Evolutionary conservation across 305 asterid species (phyloP).

Genomic region (Plantago lanceolata): DNA sequence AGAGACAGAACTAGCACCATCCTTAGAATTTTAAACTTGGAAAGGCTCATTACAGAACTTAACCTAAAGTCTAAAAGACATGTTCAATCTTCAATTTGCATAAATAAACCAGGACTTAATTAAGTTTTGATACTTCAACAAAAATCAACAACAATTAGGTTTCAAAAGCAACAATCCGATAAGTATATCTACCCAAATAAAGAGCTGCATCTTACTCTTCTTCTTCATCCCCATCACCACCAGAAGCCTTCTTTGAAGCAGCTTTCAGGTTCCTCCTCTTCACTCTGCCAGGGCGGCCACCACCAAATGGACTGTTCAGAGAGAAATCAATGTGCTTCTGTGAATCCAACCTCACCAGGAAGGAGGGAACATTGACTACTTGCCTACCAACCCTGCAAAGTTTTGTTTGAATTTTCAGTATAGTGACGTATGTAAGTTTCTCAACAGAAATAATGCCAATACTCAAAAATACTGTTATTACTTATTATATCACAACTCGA

Average conservation of each 20-base stretch:
- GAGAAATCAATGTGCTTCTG: constrained; percentile 60
- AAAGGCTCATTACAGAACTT: no score
- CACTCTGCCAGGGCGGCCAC: constrained; percentile 62
- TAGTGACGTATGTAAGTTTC: not conserved
- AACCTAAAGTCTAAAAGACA: no score
- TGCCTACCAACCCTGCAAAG: constrained; percentile 53
- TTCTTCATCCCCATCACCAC: constrained; percentile 58
- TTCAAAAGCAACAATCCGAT: not conserved
- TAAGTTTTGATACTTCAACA: constrained; percentile 4
- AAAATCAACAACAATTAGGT: not conserved
- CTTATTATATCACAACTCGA: no score
- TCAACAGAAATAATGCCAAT: no score
- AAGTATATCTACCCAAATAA: not conserved
- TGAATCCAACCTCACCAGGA: constrained; percentile 53
- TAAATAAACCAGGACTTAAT: not conserved
- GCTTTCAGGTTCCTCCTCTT: constrained; percentile 58
- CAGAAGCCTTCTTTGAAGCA: constrained; percentile 54
- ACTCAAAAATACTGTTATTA: no score
- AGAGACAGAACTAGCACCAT: no score
- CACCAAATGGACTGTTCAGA: constrained; percentile 56
- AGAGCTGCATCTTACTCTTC: constrained; percentile 35
- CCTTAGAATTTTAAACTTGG: no score
- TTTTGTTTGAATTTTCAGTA: not conserved
- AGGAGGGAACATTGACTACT: constrained; percentile 54
- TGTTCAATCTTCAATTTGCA: no score